Evolutionary conservation across 129 eudicot species (phyloP), one percentile per base, ranked within the genome.

Genomic region (Artemisia annua): DNA sequence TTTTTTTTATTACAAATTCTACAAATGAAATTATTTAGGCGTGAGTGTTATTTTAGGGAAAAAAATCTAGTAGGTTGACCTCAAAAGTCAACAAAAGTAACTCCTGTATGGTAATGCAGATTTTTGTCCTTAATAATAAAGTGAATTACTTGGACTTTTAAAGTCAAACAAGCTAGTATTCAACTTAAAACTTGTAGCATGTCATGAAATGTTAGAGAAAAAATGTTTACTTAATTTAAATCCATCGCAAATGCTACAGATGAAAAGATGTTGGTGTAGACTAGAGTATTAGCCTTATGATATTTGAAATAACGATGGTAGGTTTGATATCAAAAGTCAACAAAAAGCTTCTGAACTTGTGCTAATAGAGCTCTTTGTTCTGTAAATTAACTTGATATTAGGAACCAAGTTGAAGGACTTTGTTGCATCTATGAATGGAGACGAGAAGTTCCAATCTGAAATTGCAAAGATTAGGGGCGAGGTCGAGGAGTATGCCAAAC

Each of bases 331-430:
- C 20, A 17, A 16, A 58, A 57, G 56, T 20, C 56, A 43, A 71
- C 56, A 59, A 39, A 56, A 43, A 22, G 39, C 28, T 12, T 72
- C 9, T 52, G 50, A 63, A 68, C 18, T 6, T 11, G 56, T 83
- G 66, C 75, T 74, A 30, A 83, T 48, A 22, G 30, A 74, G 65
- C 44, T 74, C 48, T 5, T 52, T 63, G 11, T 49, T 51, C 24
- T 52, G 46, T 63, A 3, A 32, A 59, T 50, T 18, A 76, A 68
- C 60, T 69, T 59, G 61, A 63, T 68, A 72, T 13, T 82, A 93
- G 98, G 98, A 50, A 82, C 92, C 24, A 93, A 90, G 70, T 67
- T 93, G 84, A 93, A 90, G 96, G 98, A 93, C 83, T 93, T 93
- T 54, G 92, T 90, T 78, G 87, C 86, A 64, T 62, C 91, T 5